Conservation (phyloP, 495 filamentous ascomycete species). For the Aspergillus sparsus region DNA sequence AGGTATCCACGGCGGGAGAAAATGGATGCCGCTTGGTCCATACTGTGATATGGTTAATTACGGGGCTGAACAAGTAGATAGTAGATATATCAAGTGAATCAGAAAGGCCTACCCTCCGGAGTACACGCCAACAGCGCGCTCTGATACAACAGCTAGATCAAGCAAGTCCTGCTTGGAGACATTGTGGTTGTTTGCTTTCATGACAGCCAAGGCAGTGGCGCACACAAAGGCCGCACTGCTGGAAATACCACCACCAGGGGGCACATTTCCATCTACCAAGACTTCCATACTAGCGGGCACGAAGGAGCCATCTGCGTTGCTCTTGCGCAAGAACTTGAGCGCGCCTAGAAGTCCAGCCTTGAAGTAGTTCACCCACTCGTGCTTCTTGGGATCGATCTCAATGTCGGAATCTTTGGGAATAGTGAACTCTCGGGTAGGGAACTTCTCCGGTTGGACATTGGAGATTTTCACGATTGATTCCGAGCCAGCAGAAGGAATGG, state of each 20-base stretch:
- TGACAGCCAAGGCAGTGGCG: conserved; percentile 82
- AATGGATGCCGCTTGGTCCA: conserved; percentile 98
- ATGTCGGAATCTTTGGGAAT: conserved; percentile 66
- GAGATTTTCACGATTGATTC: conserved; percentile 63
- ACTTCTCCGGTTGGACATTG: conserved; percentile 77
- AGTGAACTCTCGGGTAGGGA: conserved; percentile 72
- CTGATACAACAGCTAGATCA: conserved; percentile 89
- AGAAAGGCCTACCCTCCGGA: conserved; percentile 73
- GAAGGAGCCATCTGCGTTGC: conserved; percentile 52
- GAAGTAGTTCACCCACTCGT: conserved; percentile 99
- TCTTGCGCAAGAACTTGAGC: conserved; percentile 72
- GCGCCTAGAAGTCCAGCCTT: conserved; percentile 86
- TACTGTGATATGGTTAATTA: conserved; percentile 39
- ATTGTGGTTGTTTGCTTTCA: conserved; percentile 81
- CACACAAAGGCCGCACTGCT: conserved; percentile 95
- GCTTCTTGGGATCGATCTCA: conserved; percentile 77
- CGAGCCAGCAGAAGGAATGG: conserved; percentile 42
- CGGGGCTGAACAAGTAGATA: neutral
- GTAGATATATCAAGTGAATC: conserved; percentile 1
- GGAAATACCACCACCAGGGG: conserved; percentile 85
- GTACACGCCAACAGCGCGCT: conserved; percentile 93
- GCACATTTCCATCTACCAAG: conserved; percentile 87
- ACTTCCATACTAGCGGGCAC: conserved; percentile 80
- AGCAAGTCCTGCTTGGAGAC: conserved; percentile 88
- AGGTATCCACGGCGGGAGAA: conserved; percentile 84